Percentiles rank a stretch among this genome's conserved stretches.
Evolutionary conservation across 2,329 filamentous ascomycete species (phyloP).

Genomic region (Fusarium sp.): DNA sequence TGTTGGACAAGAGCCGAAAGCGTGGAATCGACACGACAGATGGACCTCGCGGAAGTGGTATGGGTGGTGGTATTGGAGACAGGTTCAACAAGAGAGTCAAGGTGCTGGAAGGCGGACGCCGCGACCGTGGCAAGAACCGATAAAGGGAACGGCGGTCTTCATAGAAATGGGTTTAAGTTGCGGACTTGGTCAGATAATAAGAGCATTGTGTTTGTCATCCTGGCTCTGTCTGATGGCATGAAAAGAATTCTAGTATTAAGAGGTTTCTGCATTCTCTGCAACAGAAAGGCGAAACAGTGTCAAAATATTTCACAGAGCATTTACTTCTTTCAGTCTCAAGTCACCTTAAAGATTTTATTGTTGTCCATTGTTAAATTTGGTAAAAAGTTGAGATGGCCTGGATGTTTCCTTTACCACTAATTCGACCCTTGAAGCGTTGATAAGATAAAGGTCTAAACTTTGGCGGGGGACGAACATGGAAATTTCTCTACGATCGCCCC

Average conservation of each 20-base stretch:
- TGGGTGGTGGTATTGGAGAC: slow-evolving; percentile 74
- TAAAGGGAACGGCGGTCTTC: slow-evolving; percentile 38
- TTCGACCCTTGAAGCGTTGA: slow-evolving; percentile 13
- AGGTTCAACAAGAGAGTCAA: slow-evolving; percentile 78
- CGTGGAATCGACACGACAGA: slow-evolving; percentile 76
- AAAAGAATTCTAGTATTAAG: slow-evolving; percentile 7
- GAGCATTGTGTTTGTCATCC: background rate
- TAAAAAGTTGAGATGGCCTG: background rate
- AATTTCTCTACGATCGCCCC: slow-evolving; percentile 39
- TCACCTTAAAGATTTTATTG: background rate
- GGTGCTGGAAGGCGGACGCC: slow-evolving; percentile 61
- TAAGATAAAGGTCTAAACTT: slow-evolving; percentile 43
- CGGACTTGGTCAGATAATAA: background rate
- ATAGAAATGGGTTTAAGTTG: slow-evolving; percentile 23
- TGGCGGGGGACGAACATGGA: slow-evolving; percentile 42
- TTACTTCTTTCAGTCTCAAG: background rate
- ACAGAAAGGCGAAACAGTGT: background rate
- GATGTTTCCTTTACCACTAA: background rate
- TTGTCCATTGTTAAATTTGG: background rate
- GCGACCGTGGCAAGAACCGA: slow-evolving; percentile 59
- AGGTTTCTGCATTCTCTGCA: background rate
- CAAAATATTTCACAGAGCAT: background rate
- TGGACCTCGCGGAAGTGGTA: slow-evolving; percentile 74
- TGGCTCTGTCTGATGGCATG: background rate
- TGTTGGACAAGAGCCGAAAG: slow-evolving; percentile 89